Evolutionary conservation across 192 early-diverging fungal species (phyloP).

Genomic region (Backusella westeae): DNA sequence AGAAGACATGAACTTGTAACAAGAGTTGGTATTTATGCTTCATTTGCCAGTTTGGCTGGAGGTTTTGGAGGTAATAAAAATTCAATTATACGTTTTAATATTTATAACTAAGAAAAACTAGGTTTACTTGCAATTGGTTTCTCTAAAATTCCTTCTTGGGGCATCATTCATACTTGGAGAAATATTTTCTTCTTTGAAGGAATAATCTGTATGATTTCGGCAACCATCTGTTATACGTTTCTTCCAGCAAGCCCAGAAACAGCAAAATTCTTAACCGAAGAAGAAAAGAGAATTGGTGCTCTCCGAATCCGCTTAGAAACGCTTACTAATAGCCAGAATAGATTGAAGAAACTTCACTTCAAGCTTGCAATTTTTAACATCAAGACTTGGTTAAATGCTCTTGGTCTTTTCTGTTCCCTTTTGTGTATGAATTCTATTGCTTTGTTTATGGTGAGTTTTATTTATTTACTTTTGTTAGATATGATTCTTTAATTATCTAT

Average conservation of each 20-base stretch:
- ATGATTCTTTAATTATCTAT: neutral
- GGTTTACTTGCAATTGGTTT: conserved; percentile 7
- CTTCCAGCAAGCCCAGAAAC: conserved; percentile 42
- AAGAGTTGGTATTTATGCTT: neutral
- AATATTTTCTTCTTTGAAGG: conserved; percentile 17
- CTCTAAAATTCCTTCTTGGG: conserved; percentile 11
- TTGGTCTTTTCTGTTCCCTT: conserved; percentile 6
- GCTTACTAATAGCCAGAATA: conserved; percentile 29
- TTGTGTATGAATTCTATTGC: conserved; percentile 12
- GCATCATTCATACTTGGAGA: conserved; percentile 15
- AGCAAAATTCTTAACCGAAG: conserved; percentile 30
- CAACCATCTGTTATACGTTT: conserved; percentile 26
- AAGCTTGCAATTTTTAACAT: neutral
- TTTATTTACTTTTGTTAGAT: neutral
- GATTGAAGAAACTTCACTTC: conserved; percentile 42
- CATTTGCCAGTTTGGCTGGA: neutral
- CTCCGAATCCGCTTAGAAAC: conserved; percentile 38
- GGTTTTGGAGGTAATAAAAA: neutral
- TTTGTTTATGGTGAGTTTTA: neutral
- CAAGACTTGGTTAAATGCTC: neutral
- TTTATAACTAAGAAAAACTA: neutral
- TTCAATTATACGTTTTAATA: neutral
- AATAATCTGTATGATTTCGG: neutral
- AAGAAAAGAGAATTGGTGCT: conserved; percentile 37
- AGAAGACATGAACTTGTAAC: neutral